Percentiles rank a stretch among this genome's conserved stretches.
These are phyloP conservation scores for Pestalotiopsis sp. DNA, from an alignment of 2,329 filamentous ascomycete genomes.

Conservation along the genomic window DNA sequence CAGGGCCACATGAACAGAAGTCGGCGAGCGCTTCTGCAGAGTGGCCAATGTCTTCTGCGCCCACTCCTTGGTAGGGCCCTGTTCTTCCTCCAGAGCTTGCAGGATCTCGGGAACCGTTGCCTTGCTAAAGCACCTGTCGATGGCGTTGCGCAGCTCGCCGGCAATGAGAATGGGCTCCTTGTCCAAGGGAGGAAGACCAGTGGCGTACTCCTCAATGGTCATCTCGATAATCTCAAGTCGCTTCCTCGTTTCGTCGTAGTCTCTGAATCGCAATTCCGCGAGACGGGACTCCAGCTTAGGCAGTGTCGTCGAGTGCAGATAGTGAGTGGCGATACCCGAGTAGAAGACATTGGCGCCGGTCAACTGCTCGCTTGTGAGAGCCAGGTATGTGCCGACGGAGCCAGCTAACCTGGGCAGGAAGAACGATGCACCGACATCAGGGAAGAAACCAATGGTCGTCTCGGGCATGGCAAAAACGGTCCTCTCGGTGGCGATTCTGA, in stretches of 20 bases:
- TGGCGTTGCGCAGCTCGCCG: slow-evolving; percentile 74
- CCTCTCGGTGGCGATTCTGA: slow-evolving; percentile 93
- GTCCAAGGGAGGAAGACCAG: slow-evolving; percentile 70
- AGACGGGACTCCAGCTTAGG: slow-evolving; percentile 81
- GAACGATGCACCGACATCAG: slow-evolving; percentile 95
- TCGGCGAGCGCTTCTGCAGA: slow-evolving; percentile 80
- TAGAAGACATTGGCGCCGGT: slow-evolving; percentile 87
- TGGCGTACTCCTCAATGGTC: slow-evolving; percentile 90
- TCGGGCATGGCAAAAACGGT: slow-evolving; percentile 98
- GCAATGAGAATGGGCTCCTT: slow-evolving; percentile 68
- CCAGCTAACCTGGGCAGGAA: slow-evolving; percentile 92
- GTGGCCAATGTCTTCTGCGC: slow-evolving; percentile 76
- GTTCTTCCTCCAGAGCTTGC: slow-evolving; percentile 60
- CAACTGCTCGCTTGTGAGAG: slow-evolving; percentile 83
- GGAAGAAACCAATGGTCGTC: slow-evolving; percentile 98
- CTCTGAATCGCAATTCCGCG: slow-evolving; percentile 85
- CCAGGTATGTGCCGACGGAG: slow-evolving; percentile 86
- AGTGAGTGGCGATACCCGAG: slow-evolving; percentile 91
- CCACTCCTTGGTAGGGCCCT: slow-evolving; percentile 68
- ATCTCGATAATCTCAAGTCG: slow-evolving; percentile 76
- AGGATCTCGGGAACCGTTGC: slow-evolving; percentile 72
- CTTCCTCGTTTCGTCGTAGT: slow-evolving; percentile 65
- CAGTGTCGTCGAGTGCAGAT: slow-evolving; percentile 87
- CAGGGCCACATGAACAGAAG: slow-evolving; percentile 81
- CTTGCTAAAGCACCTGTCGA: slow-evolving; percentile 81